A percentile compares a stretch with the other conserved stretches of the same genome.
phyloP scores from a whole-genome alignment of 139 green algal genomes.

The Coelastrella sp. region DNA sequence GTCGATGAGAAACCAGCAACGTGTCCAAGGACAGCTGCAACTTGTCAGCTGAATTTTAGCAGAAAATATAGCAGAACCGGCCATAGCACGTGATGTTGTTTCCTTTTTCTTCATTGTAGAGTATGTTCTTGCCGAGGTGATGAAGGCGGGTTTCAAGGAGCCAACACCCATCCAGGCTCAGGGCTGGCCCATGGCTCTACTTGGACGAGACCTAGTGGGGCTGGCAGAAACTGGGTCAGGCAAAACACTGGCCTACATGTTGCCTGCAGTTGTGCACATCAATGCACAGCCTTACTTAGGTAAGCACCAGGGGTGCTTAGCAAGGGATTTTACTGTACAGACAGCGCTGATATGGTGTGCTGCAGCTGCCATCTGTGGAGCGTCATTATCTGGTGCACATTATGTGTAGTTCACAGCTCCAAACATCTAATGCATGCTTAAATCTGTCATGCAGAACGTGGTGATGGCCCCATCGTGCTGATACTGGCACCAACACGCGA shows the following conservation, averaged over 20 bases:
- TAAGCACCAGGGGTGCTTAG: background rate
- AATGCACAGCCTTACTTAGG: constrained; percentile 83
- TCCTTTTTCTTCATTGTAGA: constrained; percentile 56
- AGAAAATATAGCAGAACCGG: no score
- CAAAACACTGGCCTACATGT: constrained; percentile 92
- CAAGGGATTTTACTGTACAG: no score
- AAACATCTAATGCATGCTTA: constrained; percentile 44
- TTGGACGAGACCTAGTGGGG: constrained; percentile 88
- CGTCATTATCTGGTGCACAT: no score
- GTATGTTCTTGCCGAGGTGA: constrained; percentile 90
- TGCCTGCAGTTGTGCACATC: constrained; percentile 93
- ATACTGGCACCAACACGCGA: constrained; percentile 93
- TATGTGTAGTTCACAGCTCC: no score
- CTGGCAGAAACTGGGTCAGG: constrained; percentile 92
- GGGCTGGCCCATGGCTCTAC: constrained; percentile 92
- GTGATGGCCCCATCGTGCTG: constrained; percentile 95
- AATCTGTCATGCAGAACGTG: constrained; percentile 71
- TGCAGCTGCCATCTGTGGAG: no score
- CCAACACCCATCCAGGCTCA: constrained; percentile 90
- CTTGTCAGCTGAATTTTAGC: background rate
- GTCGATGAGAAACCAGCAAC: background rate
- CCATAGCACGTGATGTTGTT: background rate
- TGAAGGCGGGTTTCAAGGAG: constrained; percentile 82
- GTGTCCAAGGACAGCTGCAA: background rate
- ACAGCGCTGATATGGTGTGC: no score